Evolutionary conservation across 495 filamentous ascomycete genomes (phyloP).

Genomic region (Neohortaea acidophila): DNA sequence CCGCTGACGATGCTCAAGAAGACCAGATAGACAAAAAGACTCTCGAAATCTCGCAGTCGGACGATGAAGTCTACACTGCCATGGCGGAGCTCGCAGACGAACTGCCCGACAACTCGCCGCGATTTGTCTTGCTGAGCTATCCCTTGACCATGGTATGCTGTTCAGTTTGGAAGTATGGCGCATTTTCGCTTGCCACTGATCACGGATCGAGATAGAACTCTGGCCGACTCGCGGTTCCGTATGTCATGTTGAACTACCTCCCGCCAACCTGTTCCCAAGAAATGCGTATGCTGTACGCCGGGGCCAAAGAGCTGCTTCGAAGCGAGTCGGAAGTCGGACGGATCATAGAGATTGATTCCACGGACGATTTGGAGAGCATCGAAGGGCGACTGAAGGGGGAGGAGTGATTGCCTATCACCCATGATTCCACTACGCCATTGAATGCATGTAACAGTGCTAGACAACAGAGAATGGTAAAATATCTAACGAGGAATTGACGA

Average conservation of each 20-base stretch:
- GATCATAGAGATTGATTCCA: conserved; percentile 61
- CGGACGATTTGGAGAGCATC: conserved; percentile 62
- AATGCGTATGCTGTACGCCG: conserved; percentile 83
- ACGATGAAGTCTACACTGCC: conserved; percentile 62
- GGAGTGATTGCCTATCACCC: conserved; percentile 7
- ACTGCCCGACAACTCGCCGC: conserved; percentile 79
- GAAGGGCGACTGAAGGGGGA: conserved; percentile 43
- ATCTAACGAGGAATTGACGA: no score
- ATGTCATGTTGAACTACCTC: conserved; percentile 85
- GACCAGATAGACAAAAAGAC: conserved; percentile 75
- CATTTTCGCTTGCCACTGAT: background rate
- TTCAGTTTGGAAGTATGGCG: background rate
- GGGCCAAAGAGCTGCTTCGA: conserved; percentile 87
- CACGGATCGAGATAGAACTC: conserved; percentile 31
- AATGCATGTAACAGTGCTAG: no score
- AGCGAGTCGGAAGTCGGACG: conserved; percentile 72
- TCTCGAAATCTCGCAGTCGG: conserved; percentile 66
- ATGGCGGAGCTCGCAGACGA: conserved; percentile 71
- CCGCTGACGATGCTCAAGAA: conserved; percentile 28
- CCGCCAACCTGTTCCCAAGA: conserved; percentile 75
- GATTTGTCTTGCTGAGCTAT: conserved; percentile 80
- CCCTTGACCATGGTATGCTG: conserved; percentile 61
- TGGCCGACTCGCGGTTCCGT: conserved; percentile 56
- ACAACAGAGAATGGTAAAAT: no score
- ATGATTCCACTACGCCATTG: no score